Evolutionary conservation across 257 asterid genomes (phyloP).

Genomic region (Solanum corneliomulleri): DNA sequence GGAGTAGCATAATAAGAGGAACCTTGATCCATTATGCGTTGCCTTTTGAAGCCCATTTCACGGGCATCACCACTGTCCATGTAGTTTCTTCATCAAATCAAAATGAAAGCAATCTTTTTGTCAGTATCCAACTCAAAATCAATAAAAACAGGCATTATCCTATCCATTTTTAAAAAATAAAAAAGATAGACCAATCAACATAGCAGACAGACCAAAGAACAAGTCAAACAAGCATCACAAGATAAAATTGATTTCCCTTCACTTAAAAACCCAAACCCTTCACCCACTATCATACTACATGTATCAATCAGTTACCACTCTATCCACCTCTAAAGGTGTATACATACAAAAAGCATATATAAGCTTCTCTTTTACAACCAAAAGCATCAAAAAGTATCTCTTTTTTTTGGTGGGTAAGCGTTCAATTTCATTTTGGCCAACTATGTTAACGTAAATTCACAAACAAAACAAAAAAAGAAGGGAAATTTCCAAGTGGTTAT

Average conservation of each 20-base stretch:
- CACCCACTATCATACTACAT: background rate
- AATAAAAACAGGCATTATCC: background rate
- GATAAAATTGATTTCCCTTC: background rate
- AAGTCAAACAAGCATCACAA: background rate
- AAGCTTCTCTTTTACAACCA: background rate
- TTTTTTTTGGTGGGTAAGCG: background rate
- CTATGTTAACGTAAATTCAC: background rate
- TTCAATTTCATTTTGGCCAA: background rate
- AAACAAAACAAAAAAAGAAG: background rate
- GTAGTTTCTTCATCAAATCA: conserved; percentile 33
- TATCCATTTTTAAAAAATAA: background rate
- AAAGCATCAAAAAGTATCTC: background rate
- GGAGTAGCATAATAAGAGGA: conserved; percentile 51
- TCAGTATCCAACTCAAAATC: background rate
- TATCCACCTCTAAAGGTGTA: background rate
- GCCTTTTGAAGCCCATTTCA: conserved; percentile 87
- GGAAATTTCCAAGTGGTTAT: background rate
- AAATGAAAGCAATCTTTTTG: background rate
- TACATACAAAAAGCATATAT: background rate
- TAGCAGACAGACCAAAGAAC: background rate
- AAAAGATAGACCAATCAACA: background rate
- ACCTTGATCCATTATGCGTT: conserved; percentile 74
- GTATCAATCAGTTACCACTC: background rate
- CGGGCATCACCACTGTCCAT: conserved; percentile 64
- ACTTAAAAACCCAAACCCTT: background rate